Conservation (phyloP, 2,329 filamentous ascomycete species). For the Tolypocladium cylindrosporum region DNA sequence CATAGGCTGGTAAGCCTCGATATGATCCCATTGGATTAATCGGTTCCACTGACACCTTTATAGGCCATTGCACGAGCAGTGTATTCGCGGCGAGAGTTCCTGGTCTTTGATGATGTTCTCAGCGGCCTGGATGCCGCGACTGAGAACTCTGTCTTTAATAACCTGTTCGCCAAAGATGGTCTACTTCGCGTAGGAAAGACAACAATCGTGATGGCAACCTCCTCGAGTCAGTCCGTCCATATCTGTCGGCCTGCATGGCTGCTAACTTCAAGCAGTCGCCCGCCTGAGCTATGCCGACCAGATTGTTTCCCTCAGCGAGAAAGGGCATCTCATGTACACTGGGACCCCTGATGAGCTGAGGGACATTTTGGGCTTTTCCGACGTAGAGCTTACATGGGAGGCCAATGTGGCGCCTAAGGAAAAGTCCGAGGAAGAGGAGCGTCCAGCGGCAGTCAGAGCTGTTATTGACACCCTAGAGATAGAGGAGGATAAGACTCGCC, state of each 20-base stretch:
- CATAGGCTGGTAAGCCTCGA: neutral
- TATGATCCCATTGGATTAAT: neutral
- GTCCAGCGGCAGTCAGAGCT: neutral
- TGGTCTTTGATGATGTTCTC: neutral
- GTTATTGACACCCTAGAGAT: neutral
- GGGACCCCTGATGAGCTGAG: neutral
- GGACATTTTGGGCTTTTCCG: neutral
- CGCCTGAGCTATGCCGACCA: neutral
- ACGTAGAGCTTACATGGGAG: neutral
- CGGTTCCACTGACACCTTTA: neutral
- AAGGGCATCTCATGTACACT: neutral
- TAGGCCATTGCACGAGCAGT: neutral
- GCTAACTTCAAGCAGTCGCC: neutral
- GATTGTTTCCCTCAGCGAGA: neutral
- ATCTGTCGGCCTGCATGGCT: neutral
- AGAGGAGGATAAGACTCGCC: neutral
- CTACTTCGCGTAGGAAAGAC: neutral
- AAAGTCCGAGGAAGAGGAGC: neutral
- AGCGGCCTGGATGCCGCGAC: neutral
- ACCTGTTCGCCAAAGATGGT: neutral
- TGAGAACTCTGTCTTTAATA: neutral
- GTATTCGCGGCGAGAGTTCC: neutral
- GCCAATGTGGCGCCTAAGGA: neutral
- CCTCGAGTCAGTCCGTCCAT: neutral
- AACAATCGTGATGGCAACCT: neutral